phyloP scores from a whole-genome alignment of 768 basidiomycete genomes.

The Chalciporus sphaerocephalus region DNA sequence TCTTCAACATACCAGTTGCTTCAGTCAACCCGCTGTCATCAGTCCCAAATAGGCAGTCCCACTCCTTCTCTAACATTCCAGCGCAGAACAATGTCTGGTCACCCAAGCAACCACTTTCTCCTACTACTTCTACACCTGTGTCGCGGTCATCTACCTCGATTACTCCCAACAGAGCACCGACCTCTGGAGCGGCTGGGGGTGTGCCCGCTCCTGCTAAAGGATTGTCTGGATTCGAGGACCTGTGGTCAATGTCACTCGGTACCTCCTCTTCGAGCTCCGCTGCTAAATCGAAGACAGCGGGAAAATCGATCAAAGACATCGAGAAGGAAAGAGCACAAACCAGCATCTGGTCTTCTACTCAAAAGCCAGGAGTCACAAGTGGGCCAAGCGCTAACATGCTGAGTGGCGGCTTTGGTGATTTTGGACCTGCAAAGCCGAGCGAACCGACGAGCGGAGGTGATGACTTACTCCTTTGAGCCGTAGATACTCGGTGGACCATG shows the following conservation, averaged over 20 bases:
- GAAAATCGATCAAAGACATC: constrained; percentile 84
- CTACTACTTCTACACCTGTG: constrained; percentile 10
- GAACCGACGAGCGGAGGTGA: constrained; percentile 32
- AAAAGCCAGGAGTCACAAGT: constrained; percentile 18
- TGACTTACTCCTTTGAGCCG: constrained; percentile 39
- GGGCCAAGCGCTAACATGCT: constrained; percentile 7
- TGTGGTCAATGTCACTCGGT: constrained; percentile 82
- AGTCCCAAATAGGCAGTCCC: constrained; percentile 22
- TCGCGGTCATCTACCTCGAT: constrained; percentile 8
- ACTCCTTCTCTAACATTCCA: constrained; percentile 19
- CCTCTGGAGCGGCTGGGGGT: constrained; percentile 15
- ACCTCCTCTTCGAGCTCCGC: constrained; percentile 28
- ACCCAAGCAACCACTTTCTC: constrained; percentile 28
- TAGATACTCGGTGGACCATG: background rate
- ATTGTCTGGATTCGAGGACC: constrained; percentile 73
- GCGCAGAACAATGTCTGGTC: constrained; percentile 22
- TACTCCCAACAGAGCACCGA: constrained; percentile 13
- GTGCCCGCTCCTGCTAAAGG: constrained; percentile 32
- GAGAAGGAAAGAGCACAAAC: constrained; percentile 83
- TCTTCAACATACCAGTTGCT: constrained; percentile 15
- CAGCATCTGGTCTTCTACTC: constrained; percentile 63
- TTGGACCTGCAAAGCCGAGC: constrained; percentile 24
- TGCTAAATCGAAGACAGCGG: constrained; percentile 35
- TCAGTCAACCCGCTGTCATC: constrained; percentile 25
- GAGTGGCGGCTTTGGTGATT: constrained; percentile 32